phyloP scores from a whole-genome alignment of 495 filamentous ascomycete genomes.

The Penicillium canescens region DNA sequence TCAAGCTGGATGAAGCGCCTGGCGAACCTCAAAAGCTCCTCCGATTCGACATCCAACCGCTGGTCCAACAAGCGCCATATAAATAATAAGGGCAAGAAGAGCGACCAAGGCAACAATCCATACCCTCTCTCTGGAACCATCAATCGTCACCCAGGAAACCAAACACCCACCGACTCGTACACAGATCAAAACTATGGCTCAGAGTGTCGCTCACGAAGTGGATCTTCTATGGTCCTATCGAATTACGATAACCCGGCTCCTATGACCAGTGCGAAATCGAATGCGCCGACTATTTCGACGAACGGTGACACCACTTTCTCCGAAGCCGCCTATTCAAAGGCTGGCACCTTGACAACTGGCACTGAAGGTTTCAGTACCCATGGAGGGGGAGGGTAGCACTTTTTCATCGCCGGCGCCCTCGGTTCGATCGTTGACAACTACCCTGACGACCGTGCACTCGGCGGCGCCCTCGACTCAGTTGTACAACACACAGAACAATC shows the following conservation, averaged over 20 bases:
- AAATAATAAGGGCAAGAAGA: constrained; percentile 57
- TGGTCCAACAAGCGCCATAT: constrained; percentile 52
- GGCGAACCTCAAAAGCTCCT: constrained; percentile 72
- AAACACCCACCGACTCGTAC: constrained; percentile 54
- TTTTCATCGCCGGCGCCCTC: constrained; percentile 95
- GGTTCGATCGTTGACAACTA: constrained; percentile 88
- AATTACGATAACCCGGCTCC: constrained; percentile 57
- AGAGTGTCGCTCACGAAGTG: constrained; percentile 43
- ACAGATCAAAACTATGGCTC: constrained; percentile 25
- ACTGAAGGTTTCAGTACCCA: constrained; percentile 64
- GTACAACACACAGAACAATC: constrained; percentile 40
- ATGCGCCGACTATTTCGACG: constrained; percentile 78
- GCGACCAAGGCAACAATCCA: constrained; percentile 74
- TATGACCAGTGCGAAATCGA: constrained; percentile 65
- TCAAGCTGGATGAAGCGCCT: constrained; percentile 93
- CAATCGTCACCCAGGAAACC: constrained; percentile 48
- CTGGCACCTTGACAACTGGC: constrained; percentile 66
- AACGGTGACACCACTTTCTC: constrained; percentile 75
- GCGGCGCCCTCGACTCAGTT: constrained; percentile 66
- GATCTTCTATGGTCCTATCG: constrained; percentile 57
- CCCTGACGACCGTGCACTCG: constrained; percentile 94
- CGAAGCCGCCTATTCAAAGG: constrained; percentile 75
- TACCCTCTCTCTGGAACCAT: constrained; percentile 68
- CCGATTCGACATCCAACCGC: constrained; percentile 48
- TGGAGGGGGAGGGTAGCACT: constrained; percentile 72